These are phyloP conservation scores for Porogramme epimiltina DNA, from an alignment of 1,284 basidiomycete genomes.

Conservation along the genomic window DNA sequence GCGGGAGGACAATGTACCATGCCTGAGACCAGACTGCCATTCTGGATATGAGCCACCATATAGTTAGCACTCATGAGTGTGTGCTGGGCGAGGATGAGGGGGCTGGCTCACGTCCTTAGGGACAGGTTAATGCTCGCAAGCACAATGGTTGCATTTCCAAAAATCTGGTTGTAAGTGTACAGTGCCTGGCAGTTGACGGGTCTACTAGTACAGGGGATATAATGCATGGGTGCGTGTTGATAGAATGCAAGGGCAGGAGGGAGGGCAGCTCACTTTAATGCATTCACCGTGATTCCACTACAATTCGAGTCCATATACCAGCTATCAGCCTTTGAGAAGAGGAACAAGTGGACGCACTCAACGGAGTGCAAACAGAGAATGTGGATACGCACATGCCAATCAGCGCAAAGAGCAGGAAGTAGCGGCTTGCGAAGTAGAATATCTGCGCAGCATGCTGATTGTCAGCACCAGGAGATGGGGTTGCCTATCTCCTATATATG, in stretches of 20 bases:
- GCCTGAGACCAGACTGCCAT: constrained; percentile 73
- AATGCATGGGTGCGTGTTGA: too few species aligned
- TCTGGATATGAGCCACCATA: constrained; percentile 34
- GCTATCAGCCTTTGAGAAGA: too few species aligned
- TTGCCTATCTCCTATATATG: too few species aligned
- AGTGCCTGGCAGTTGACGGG: constrained; percentile 66
- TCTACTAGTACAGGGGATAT: too few species aligned
- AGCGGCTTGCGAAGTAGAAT: constrained; percentile 76
- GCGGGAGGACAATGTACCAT: constrained; percentile 52
- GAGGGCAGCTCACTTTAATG: constrained; percentile 43
- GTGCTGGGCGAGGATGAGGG: not conserved
- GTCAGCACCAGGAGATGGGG: too few species aligned
- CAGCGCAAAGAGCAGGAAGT: constrained; percentile 66
- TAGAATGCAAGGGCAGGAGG: too few species aligned
- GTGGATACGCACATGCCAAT: constrained; percentile 62
- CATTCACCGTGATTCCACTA: constrained; percentile 60
- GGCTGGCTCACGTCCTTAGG: constrained; percentile 60
- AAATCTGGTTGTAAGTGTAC: constrained; percentile 72
- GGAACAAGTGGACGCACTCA: not conserved
- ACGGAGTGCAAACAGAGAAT: not conserved
- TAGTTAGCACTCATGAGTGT: too few species aligned
- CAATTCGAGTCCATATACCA: too few species aligned
- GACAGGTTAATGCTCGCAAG: constrained; percentile 79
- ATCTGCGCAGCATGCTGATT: too few species aligned
- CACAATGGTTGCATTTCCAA: constrained; percentile 73